Percentiles rank a stretch among this genome's conserved stretches.
Conservation (phyloP, 805 yeast species). For the Jamesozyma piceae region DNA sequence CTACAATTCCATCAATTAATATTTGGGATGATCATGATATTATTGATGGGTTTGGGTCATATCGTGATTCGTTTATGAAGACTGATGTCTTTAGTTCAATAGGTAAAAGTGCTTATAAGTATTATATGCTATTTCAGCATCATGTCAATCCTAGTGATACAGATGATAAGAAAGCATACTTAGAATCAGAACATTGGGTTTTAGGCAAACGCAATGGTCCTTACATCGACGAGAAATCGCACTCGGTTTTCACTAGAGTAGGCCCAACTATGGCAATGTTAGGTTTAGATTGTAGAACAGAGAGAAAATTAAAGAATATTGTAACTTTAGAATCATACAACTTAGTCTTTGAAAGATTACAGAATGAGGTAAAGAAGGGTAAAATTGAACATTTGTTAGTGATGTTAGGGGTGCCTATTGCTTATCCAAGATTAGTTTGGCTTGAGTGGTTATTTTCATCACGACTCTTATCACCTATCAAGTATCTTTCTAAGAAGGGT, state of each 20-base stretch:
- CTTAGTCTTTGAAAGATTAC: slow-evolving; percentile 49
- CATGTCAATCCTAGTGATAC: slow-evolving; percentile 46
- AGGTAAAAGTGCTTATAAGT: slow-evolving; percentile 73
- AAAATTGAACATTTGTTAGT: slow-evolving; percentile 68
- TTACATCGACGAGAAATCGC: slow-evolving; percentile 57
- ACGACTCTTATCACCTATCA: slow-evolving; percentile 51
- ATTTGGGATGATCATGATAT: slow-evolving; percentile 93
- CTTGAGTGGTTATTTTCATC: slow-evolving; percentile 68
- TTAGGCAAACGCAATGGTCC: slow-evolving; percentile 44
- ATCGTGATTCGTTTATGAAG: slow-evolving; percentile 63
- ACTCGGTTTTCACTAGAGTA: slow-evolving; percentile 61
- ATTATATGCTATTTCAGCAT: slow-evolving; percentile 88
- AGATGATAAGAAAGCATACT: slow-evolving; percentile 26
- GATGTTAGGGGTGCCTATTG: slow-evolving; percentile 88
- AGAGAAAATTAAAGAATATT: slow-evolving; percentile 56
- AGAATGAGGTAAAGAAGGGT: slow-evolving; percentile 42
- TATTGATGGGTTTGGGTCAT: slow-evolving; percentile 93
- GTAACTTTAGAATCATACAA: slow-evolving; percentile 49
- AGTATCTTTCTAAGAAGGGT: slow-evolving; percentile 51
- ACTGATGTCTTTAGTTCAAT: slow-evolving; percentile 59
- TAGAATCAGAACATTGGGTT: slow-evolving; percentile 51
- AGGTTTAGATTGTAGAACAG: slow-evolving; percentile 91
- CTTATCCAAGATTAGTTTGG: slow-evolving; percentile 91
- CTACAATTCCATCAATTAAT: slow-evolving; percentile 78
- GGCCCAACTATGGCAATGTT: slow-evolving; percentile 65